Evolutionary conservation across 2,329 filamentous ascomycete genomes (phyloP).

Genomic region (Immersiporthe knoxdaviesiana): DNA sequence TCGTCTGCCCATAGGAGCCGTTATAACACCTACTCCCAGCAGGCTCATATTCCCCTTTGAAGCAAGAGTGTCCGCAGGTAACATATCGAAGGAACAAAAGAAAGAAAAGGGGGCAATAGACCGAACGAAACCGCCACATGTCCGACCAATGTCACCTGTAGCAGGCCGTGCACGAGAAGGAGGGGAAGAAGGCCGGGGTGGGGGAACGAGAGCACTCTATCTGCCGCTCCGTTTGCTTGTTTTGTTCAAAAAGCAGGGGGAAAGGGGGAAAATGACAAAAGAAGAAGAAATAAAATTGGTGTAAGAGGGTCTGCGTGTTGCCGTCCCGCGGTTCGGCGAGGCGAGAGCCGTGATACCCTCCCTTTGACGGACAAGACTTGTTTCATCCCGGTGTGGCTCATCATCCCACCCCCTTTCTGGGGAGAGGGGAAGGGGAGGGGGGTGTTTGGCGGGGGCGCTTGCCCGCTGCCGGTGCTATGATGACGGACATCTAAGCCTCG

Average conservation of each 20-base stretch:
- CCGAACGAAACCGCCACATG: neutral
- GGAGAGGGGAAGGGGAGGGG: too few species aligned
- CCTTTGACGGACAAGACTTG: neutral
- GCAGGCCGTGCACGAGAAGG: neutral
- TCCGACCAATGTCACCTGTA: neutral
- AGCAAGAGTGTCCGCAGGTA: neutral
- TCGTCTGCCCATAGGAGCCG: too few species aligned
- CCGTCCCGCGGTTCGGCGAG: neutral
- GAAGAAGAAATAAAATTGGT: neutral
- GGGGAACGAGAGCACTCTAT: neutral
- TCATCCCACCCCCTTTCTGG: neutral
- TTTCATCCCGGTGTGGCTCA: neutral
- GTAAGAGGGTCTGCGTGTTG: neutral
- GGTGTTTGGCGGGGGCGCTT: neutral
- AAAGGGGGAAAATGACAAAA: too few species aligned
- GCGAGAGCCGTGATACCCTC: neutral
- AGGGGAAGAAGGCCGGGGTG: too few species aligned
- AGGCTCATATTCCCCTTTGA: neutral
- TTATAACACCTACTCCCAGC: too few species aligned
- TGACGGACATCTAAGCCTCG: neutral
- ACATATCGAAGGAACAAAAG: neutral
- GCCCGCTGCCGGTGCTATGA: neutral
- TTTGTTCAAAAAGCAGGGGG: neutral
- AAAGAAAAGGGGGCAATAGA: neutral
- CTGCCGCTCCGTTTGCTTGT: neutral